Evolutionary conservation across 2,329 filamentous ascomycete genomes (phyloP).

Genomic region (Tolypocladium sp.): DNA sequence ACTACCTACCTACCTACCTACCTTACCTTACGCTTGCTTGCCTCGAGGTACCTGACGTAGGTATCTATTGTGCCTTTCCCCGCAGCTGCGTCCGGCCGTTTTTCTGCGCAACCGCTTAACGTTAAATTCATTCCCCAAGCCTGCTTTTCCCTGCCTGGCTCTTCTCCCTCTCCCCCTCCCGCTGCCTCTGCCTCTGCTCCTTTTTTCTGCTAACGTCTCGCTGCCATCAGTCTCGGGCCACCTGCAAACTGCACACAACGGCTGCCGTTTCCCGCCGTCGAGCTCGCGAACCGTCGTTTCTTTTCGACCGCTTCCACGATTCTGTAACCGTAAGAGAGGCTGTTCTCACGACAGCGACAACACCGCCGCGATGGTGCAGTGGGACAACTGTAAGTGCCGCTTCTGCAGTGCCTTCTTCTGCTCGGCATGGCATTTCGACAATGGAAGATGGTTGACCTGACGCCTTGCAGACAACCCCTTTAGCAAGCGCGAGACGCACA

Average conservation of each 20-base stretch:
- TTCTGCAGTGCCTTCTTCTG: neutral
- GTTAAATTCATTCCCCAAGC: neutral
- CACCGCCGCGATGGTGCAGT: neutral
- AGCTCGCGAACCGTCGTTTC: neutral
- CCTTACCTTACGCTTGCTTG: neutral
- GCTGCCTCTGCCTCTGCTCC: no score
- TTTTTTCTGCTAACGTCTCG: neutral
- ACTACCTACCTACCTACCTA: no score
- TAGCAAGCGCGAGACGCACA: slow-evolving; percentile 58
- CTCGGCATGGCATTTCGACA: no score
- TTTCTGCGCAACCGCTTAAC: neutral
- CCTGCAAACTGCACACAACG: neutral
- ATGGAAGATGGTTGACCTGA: neutral
- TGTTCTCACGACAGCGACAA: neutral
- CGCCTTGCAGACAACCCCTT: slow-evolving; percentile 61
- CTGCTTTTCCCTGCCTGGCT: neutral
- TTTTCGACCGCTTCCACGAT: neutral
- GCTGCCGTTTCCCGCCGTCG: neutral
- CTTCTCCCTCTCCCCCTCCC: neutral
- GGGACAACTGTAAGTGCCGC: neutral
- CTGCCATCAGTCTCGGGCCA: neutral
- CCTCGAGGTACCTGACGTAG: neutral
- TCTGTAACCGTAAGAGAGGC: neutral
- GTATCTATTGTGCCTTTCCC: neutral
- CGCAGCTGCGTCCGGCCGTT: neutral